Conservation (phyloP, 768 basidiomycete species). For the Fomitopsis serialis region DNA sequence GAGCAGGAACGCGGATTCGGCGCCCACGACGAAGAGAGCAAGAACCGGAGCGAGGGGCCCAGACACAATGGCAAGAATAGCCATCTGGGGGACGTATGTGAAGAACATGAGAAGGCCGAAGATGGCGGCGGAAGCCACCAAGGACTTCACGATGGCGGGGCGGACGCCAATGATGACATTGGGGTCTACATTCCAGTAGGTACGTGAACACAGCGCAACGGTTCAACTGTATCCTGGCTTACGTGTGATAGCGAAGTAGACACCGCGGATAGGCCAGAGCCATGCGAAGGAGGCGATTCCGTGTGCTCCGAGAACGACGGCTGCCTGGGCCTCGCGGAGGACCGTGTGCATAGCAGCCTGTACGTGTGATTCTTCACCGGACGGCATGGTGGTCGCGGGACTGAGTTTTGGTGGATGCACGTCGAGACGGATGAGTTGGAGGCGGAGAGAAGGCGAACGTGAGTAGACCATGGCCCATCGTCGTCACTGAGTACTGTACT, state of each 20-base stretch:
- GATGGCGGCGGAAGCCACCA: slow-evolving; percentile 32
- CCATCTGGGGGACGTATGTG: slow-evolving; percentile 64
- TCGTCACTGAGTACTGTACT: too few species aligned
- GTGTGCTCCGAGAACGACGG: slow-evolving; percentile 5
- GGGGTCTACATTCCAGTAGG: slow-evolving; percentile 13
- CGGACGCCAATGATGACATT: slow-evolving; percentile 19
- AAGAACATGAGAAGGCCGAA: slow-evolving; percentile 46
- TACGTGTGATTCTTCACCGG: neutral
- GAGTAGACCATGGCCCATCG: too few species aligned
- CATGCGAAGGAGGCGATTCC: slow-evolving; percentile 21
- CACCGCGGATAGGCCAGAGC: slow-evolving; percentile 25
- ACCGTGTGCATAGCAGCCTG: neutral
- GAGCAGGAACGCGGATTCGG: slow-evolving; percentile 37
- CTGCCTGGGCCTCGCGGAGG: neutral
- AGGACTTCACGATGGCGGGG: slow-evolving; percentile 34
- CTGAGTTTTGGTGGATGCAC: neutral
- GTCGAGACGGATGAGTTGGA: too few species aligned
- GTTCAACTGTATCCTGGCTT: neutral
- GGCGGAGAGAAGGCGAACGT: too few species aligned
- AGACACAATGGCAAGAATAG: slow-evolving; percentile 53
- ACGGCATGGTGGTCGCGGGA: neutral
- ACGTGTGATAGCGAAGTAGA: slow-evolving; percentile 20
- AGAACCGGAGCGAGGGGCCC: slow-evolving; percentile 59
- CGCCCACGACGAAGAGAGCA: slow-evolving; percentile 33
- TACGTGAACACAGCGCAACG: neutral